Evolutionary conservation across 2,329 filamentous ascomycete genomes (phyloP), one percentile per base, ranked within the genome.

Genomic region (Emergomyces pasteurianus): DNA sequence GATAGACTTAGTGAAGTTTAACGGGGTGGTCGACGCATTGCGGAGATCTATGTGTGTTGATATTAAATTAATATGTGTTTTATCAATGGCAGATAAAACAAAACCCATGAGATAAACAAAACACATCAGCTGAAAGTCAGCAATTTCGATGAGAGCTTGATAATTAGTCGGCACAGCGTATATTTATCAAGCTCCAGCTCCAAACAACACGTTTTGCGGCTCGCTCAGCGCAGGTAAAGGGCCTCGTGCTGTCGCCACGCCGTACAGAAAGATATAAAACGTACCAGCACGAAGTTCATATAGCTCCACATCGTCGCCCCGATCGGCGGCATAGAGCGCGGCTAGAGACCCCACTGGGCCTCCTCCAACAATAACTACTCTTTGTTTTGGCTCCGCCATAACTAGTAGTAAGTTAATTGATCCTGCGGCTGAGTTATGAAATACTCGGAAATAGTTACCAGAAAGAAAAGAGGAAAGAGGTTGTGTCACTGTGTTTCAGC

Each of bases 1-100:
- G 79, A 99, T 99, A n/a, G 94, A 97, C 73, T 91, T 95, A 63
- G 92, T 95, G 71, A 96, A 96, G 75, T 96, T 96, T 63, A 97
- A 80, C 2, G 92, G 92, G 36, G 86, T 85, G 0, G 89, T 96
- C 2, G 84, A 82, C 2, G 88, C 86, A 72, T 95, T 86, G 47
- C 94, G 86, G 56, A 97, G 85, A 77, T 99, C 94, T 97, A 65
- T 40, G 18, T 16, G 36, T 38, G 4, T 36, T 21, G 12, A 21
- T 23, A 38, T 40, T 54, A 10, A 34, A 31, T 34, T 3, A 9
- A 34, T 52, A 26, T 14, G 9, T n/a, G 8, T 55, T 40, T 52
- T 31, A 49, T 56, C 46, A 46, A 10, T 21, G n/a, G 28, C 12
- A 26, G 53, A n/a, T n/a, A 54, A 43, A 60, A 26, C 52, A 56